Percentiles rank a stretch among this genome's conserved stretches.
Conservation (phyloP, 208 protist genomes). For the Leishmania tarentolae region DNA sequence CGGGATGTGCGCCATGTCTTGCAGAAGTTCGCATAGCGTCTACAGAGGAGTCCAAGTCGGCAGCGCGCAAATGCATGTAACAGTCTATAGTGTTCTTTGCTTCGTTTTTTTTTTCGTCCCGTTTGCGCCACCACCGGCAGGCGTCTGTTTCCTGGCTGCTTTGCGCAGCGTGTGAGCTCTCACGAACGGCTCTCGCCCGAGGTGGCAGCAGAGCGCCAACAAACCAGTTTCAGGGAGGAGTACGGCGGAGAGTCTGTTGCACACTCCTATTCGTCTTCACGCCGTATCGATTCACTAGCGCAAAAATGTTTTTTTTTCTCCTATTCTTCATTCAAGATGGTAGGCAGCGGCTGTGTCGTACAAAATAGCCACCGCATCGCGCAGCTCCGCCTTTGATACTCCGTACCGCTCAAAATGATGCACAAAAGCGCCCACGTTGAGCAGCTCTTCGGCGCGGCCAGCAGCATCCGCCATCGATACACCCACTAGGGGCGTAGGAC, state of each 20-base stretch:
- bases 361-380: slow-evolving; percentile 41
- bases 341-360: slow-evolving; percentile 74
- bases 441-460: slow-evolving; percentile 43
- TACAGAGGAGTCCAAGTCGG: too few relatives aligned
- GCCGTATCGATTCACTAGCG: too few relatives aligned
- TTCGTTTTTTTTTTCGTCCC: background rate
- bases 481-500: slow-evolving; percentile 46
- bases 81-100: too few relatives aligned
- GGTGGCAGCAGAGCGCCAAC: background rate
- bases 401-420: slow-evolving; percentile 79
- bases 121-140: background rate
- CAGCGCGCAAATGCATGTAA: background rate
- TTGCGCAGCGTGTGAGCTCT: background rate
- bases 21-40: background rate
- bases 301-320: background rate
- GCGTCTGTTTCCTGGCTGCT: background rate
- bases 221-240: background rate
- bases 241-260: background rate
- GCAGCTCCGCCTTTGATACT: slow-evolving; percentile 50
- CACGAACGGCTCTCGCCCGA: background rate
- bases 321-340: background rate
- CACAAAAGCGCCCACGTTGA: slow-evolving; percentile 60
- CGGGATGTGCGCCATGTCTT: background rate
- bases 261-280: too few relatives aligned
- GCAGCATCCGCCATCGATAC: slow-evolving; percentile 36